phyloP scores from a whole-genome alignment of 345 rosid genomes.

The Geranium rotundifolium region DNA sequence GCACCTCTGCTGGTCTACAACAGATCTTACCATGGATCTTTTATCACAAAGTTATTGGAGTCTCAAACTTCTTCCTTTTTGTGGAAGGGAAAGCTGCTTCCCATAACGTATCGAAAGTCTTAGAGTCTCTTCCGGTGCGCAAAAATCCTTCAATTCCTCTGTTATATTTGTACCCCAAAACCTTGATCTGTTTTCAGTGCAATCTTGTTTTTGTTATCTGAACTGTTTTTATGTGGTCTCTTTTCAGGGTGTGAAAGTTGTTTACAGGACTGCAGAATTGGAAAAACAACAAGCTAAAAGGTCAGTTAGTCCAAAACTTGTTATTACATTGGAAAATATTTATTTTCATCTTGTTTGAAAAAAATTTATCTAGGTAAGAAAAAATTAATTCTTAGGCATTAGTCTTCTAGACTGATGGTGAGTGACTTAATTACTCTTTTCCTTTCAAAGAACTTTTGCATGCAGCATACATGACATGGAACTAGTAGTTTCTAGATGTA shows the following conservation, averaged over 20 bases:
- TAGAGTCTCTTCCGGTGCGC: slow-evolving; percentile 53
- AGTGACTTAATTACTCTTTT: not conserved
- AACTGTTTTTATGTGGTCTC: not conserved
- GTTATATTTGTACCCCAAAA: not conserved
- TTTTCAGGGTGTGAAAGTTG: slow-evolving; percentile 69
- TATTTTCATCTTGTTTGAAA: not conserved
- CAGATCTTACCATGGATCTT: slow-evolving; percentile 88
- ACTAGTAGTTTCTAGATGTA: not conserved
- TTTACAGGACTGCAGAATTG: slow-evolving; percentile 66
- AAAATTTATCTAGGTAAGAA: not conserved
- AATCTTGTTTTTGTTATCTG: not conserved
- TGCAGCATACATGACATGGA: not conserved
- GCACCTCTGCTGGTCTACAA: slow-evolving; percentile 88
- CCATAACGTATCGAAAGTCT: slow-evolving; percentile 50
- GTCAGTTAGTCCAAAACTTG: slow-evolving; percentile 17
- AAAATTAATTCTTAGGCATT: not conserved
- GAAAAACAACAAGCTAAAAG: slow-evolving; percentile 88
- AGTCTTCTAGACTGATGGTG: not conserved
- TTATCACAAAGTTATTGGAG: slow-evolving; percentile 86
- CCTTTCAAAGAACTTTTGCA: not conserved
- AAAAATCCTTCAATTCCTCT: not conserved
- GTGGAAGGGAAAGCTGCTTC: slow-evolving; percentile 95
- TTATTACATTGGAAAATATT: not conserved
- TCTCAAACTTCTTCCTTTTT: slow-evolving; percentile 71
- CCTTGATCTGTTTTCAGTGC: slow-evolving; percentile 2